Conservation (phyloP, 2,329 filamentous ascomycete species). For the Sporothrix globosa region DNA sequence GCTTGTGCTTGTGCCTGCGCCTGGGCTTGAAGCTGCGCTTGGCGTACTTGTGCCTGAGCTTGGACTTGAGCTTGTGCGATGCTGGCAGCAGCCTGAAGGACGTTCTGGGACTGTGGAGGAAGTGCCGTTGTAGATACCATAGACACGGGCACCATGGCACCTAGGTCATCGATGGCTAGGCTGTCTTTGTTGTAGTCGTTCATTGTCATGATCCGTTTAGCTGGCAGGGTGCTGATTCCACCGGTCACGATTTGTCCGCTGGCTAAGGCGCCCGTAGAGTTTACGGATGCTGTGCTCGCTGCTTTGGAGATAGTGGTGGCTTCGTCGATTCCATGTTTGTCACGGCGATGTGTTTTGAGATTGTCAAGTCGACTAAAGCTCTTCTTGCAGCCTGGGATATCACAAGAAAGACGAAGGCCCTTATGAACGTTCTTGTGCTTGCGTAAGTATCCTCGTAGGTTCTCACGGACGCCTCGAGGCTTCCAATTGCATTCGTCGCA, state of each 20-base stretch:
- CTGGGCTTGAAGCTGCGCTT: conserved; percentile 16
- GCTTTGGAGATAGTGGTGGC: conserved; percentile 2
- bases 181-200: conserved; percentile 16
- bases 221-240: not conserved
- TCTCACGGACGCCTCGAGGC: conserved; percentile 41
- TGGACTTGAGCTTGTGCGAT: conserved; percentile 27
- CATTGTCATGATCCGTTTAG: conserved; percentile 9
- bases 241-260: not conserved
- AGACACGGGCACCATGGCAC: not conserved
- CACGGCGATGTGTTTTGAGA: conserved; percentile 42
- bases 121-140: not conserved
- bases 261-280: not conserved
- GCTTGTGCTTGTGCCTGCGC: conserved; percentile 9
- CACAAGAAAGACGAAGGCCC: conserved; percentile 39
- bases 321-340: conserved; percentile 41
- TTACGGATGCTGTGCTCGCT: conserved; percentile 8
- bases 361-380: conserved; percentile 43
- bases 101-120: not conserved
- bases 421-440: conserved; percentile 43
- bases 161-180: not conserved
- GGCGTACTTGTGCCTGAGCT: conserved; percentile 4
- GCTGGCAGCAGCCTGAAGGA: conserved; percentile 17
- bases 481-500: conserved; percentile 42
- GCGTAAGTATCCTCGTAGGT: conserved; percentile 41
- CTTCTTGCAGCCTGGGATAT: conserved; percentile 40